These are phyloP conservation scores for Kingdonia uniflora DNA, from an alignment of 164 flowering plant genomes.

Conservation along the genomic window DNA sequence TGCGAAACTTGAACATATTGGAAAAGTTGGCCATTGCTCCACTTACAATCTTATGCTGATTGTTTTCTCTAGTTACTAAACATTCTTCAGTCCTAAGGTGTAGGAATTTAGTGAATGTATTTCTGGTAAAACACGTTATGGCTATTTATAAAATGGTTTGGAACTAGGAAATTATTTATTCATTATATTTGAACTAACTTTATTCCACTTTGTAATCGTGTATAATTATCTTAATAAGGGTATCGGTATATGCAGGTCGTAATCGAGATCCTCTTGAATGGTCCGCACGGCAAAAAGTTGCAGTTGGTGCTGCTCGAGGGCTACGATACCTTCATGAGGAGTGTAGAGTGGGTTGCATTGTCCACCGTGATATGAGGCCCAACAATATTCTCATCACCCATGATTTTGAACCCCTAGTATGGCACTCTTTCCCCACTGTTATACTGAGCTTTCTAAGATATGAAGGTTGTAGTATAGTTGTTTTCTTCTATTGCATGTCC, in stretches of 20 bases:
- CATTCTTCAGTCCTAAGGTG: too few relatives aligned
- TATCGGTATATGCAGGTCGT: slow-evolving; percentile 31
- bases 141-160: too few relatives aligned
- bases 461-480: not conserved
- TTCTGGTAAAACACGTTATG: too few relatives aligned
- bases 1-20: too few relatives aligned
- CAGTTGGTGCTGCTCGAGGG: slow-evolving; percentile 94
- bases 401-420: slow-evolving; percentile 87
- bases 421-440: slow-evolving; percentile 1
- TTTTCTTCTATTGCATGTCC: not conserved
- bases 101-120: too few relatives aligned
- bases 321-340: slow-evolving; percentile 96
- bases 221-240: not conserved
- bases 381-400: slow-evolving; percentile 96
- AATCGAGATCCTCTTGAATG: slow-evolving; percentile 41
- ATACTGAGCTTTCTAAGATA: too few relatives aligned
- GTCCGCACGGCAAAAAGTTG: slow-evolving; percentile 84
- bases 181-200: too few relatives aligned
- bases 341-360: slow-evolving; percentile 95
- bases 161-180: too few relatives aligned
- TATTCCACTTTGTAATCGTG: not conserved
- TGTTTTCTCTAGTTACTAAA: too few relatives aligned
- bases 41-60: too few relatives aligned
- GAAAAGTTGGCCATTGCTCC: too few relatives aligned
- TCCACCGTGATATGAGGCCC: slow-evolving; percentile 94